These are phyloP conservation scores for Colletotrichum kahawae DNA, from an alignment of 2,329 filamentous ascomycete genomes.

Conservation along the genomic window DNA sequence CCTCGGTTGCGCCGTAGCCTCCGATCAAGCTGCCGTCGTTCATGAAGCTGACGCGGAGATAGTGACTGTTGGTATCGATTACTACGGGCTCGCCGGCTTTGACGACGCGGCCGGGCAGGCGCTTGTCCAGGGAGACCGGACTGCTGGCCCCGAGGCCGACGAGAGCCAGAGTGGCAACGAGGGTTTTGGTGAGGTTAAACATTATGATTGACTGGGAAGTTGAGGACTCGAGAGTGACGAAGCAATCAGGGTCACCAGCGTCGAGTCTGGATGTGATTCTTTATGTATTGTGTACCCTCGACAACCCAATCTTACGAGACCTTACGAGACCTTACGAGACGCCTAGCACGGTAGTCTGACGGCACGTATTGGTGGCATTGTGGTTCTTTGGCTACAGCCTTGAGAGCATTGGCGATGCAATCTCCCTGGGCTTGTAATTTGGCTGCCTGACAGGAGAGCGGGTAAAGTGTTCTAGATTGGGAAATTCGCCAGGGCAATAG, in stretches of 20 bases:
- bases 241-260: neutral
- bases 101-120: neutral
- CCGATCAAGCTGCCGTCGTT: conserved; percentile 30
- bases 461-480: neutral
- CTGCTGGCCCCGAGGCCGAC: neutral
- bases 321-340: too few relatives aligned
- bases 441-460: neutral
- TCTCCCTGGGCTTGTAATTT: neutral
- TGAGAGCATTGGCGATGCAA: neutral
- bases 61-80: conserved; percentile 31
- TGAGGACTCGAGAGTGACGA: neutral
- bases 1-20: conserved; percentile 32
- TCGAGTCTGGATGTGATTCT: neutral
- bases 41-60: conserved; percentile 32
- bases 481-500: neutral
- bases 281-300: neutral
- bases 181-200: neutral
- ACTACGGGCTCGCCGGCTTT: conserved; percentile 25
- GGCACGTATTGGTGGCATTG: neutral
- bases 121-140: neutral
- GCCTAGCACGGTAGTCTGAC: neutral
- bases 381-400: neutral
- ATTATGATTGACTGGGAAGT: neutral
- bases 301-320: neutral
- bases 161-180: neutral